Evolutionary conservation across 2,329 filamentous ascomycete genomes (phyloP).

Genomic region (Rachicladosporium sp.): DNA sequence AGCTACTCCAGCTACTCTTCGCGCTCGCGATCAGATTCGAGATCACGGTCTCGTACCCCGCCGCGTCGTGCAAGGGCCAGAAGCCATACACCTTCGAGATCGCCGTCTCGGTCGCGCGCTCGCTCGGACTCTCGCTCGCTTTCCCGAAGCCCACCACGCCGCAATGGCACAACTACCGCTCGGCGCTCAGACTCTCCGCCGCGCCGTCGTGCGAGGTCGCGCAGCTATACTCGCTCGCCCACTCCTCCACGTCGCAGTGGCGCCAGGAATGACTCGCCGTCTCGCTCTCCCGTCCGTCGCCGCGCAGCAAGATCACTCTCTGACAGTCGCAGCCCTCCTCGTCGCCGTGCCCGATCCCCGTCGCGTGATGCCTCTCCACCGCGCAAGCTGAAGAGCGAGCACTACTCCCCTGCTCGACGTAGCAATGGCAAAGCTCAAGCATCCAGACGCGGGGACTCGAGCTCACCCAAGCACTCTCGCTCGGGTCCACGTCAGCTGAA

Average conservation of each 20-base stretch:
- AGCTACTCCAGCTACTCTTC: slow-evolving; percentile 61
- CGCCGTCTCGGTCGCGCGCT: slow-evolving; percentile 1
- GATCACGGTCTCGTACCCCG: slow-evolving; percentile 10
- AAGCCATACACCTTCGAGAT: slow-evolving; percentile 1
- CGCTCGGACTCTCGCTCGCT: slow-evolving; percentile 16
- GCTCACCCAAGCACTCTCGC: slow-evolving; percentile 16
- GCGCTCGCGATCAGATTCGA: slow-evolving; percentile 18
- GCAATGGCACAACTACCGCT: slow-evolving; percentile 6
- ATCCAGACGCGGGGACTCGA: slow-evolving; percentile 14
- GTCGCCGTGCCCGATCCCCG: slow-evolving; percentile 6
- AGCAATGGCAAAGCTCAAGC: no score
- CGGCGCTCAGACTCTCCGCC: slow-evolving; percentile 19
- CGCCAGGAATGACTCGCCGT: slow-evolving; percentile 1
- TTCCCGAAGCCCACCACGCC: slow-evolving; percentile 14
- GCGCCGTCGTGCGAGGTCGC: slow-evolving; percentile 13
- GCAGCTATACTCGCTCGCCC: slow-evolving; percentile 9
- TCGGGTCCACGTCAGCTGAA: slow-evolving; percentile 10
- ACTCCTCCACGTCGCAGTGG: slow-evolving; percentile 8
- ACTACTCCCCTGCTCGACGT: not conserved
- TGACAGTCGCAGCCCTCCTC: slow-evolving; percentile 6
- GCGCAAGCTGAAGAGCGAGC: not conserved
- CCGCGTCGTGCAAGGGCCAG: slow-evolving; percentile 4
- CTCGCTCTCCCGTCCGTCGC: not conserved
- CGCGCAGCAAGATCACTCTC: slow-evolving; percentile 4
- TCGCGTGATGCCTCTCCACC: slow-evolving; percentile 8